Percentiles rank a stretch among this genome's conserved stretches.
Conservation (phyloP, 352 stramenopile species). For the Globisporangium polare region DNA sequence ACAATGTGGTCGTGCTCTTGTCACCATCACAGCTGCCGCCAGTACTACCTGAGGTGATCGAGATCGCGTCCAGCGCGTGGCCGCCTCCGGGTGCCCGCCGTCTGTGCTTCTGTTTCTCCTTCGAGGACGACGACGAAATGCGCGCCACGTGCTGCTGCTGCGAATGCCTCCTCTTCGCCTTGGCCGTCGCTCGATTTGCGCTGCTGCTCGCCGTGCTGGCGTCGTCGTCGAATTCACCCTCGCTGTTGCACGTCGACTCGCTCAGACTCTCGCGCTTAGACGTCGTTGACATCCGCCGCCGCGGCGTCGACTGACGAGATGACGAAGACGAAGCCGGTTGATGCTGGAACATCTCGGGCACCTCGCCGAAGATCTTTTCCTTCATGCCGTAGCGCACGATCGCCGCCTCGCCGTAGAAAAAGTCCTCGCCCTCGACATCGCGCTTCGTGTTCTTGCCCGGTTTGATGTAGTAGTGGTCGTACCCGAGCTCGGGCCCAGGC, state of each 20-base stretch:
- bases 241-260: too few species aligned
- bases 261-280: slow-evolving; percentile 13
- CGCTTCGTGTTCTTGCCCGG: slow-evolving; percentile 23
- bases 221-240: neutral
- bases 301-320: neutral
- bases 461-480: slow-evolving; percentile 46
- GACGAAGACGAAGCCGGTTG: neutral
- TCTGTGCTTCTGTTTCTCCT: slow-evolving; percentile 2
- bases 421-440: slow-evolving; percentile 31
- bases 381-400: slow-evolving; percentile 28
- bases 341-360: slow-evolving; percentile 8
- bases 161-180: neutral
- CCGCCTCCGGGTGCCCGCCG: neutral
- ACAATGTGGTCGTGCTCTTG: neutral
- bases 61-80: slow-evolving; percentile 10
- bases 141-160: neutral
- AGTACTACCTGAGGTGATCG: slow-evolving; percentile 3
- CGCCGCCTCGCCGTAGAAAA: slow-evolving; percentile 35
- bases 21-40: slow-evolving; percentile 1
- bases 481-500: slow-evolving; percentile 23
- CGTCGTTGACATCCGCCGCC: slow-evolving; percentile 5
- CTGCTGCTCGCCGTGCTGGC: slow-evolving; percentile 11
- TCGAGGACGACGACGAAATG: neutral
- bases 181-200: slow-evolving; percentile 8
- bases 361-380: slow-evolving; percentile 29